phyloP scores from a whole-genome alignment of 345 rosid genomes.

The Hibiscus tridactylites region DNA sequence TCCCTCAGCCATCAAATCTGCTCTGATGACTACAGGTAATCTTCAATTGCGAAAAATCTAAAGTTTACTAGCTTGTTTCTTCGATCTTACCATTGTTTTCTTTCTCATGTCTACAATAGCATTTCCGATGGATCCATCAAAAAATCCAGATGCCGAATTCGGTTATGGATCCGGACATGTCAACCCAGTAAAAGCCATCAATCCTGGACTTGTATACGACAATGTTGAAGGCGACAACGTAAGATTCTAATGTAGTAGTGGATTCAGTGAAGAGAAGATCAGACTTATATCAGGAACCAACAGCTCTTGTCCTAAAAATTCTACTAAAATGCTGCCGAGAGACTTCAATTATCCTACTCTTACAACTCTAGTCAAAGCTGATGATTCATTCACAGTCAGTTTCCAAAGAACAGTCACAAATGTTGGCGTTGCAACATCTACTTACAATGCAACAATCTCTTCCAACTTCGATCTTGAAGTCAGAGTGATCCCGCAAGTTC shows the following conservation, averaged over 20 bases:
- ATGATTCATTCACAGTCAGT: slow-evolving; percentile 1
- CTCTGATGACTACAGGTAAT: not conserved
- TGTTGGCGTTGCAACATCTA: slow-evolving; percentile 12
- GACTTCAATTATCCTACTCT: slow-evolving; percentile 20
- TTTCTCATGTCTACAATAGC: slow-evolving; percentile 10
- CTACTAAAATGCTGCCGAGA: not conserved
- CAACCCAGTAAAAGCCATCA: slow-evolving; percentile 19
- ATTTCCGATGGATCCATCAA: slow-evolving; percentile 16
- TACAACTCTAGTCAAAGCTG: not conserved
- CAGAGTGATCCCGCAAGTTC: slow-evolving; percentile 7
- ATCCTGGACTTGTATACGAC: slow-evolving; percentile 35
- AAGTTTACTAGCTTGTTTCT: not conserved
- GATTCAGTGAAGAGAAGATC: slow-evolving; percentile 10
- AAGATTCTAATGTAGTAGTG: slow-evolving; percentile 12
- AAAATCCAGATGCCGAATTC: slow-evolving; percentile 12
- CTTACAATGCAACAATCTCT: not conserved
- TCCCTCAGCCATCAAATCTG: not conserved
- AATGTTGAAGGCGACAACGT: not conserved
- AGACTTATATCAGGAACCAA: slow-evolving; percentile 13
- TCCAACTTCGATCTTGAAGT: not conserved
- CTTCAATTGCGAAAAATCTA: not conserved
- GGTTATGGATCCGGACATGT: slow-evolving; percentile 31
- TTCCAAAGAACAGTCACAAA: slow-evolving; percentile 20
- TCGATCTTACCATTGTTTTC: not conserved
- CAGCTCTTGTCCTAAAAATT: not conserved